Base-by-base conservation (phyloP, 2,329 filamentous ascomycete genomes). In the Talaromyces sp. region DNA sequence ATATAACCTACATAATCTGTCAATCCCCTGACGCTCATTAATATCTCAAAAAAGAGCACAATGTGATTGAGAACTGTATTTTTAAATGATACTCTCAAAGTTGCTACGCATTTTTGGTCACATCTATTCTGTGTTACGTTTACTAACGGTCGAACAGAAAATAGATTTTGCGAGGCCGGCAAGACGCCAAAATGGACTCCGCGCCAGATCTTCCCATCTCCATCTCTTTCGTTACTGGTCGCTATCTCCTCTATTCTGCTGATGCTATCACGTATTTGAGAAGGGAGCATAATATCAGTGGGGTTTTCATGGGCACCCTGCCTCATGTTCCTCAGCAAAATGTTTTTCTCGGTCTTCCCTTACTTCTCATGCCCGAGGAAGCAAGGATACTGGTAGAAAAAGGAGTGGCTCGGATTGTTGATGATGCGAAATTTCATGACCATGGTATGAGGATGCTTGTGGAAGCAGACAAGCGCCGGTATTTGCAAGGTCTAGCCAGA, bases 271-370 rank as follows among this genome's bases (percentile, higher is more conserved):
- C 89, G 68, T 84, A 88, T 72, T 81, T 96, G 64, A 89, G 94
- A 65, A 86, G 90, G 63, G 81, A 86, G 68, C 85, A 96, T 78
- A 87, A 91, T 72, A 91, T 96, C 68, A 92, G 89, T 70, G 92
- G 92, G 64, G 88, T 94, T 32, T 82, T 96, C 59, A 87, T 90
- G 62, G 94, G 94, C 60, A 92, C 90, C 8, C 86, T 96, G 31
- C 93, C 94, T 1, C 92, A 97, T 75, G 88, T 91, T 60, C 92
- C 92, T 6, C 93, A 95, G 67, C 94, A 99, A 76, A 97, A 96
- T 77, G 84, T 96, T 61, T 97, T 97, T 72, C 84, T 93, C 61
- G 91, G 92, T 52, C 78, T 97, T 55, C 94, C 94, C 2, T 78
- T 97, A 27, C 89, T 97, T 79, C 81, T 99, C 51, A 90, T 94